Conservation (phyloP, 768 basidiomycete genomes). For the Kwoniella dejecticola region DNA sequence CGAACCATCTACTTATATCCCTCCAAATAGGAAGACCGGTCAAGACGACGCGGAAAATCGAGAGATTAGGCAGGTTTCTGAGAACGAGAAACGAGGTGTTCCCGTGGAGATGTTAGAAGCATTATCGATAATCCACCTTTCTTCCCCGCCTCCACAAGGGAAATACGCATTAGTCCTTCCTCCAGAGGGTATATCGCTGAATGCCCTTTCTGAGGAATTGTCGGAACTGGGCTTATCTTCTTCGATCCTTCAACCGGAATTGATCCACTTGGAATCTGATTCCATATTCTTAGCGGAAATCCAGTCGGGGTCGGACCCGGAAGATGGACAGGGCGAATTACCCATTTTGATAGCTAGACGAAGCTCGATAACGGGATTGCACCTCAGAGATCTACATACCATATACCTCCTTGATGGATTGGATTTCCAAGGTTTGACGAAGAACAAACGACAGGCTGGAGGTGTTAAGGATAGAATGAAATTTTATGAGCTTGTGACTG, state of each 20-base stretch:
- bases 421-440: constrained; percentile 12
- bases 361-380: constrained; percentile 20
- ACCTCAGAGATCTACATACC: constrained; percentile 19
- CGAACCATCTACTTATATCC: neutral
- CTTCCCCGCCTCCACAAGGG: constrained; percentile 15
- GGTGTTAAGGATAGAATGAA: constrained; percentile 9
- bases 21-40: neutral
- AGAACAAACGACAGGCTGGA: constrained; percentile 9
- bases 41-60: neutral
- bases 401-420: constrained; percentile 27
- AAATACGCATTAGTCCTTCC: constrained; percentile 13
- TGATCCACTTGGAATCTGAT: neutral
- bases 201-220: constrained; percentile 4
- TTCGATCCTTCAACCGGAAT: constrained; percentile 8
- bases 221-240: constrained; percentile 14
- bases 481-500: constrained; percentile 19
- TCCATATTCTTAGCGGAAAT: neutral
- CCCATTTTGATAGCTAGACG: constrained; percentile 16
- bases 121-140: constrained; percentile 21
- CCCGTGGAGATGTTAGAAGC: constrained; percentile 18
- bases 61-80: neutral
- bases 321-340: neutral
- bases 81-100: neutral
- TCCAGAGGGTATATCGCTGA: constrained; percentile 24
- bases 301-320: neutral